These are phyloP conservation scores for Penicillium sp. DNA, from an alignment of 2,329 filamentous ascomycete genomes.

Conservation along the genomic window DNA sequence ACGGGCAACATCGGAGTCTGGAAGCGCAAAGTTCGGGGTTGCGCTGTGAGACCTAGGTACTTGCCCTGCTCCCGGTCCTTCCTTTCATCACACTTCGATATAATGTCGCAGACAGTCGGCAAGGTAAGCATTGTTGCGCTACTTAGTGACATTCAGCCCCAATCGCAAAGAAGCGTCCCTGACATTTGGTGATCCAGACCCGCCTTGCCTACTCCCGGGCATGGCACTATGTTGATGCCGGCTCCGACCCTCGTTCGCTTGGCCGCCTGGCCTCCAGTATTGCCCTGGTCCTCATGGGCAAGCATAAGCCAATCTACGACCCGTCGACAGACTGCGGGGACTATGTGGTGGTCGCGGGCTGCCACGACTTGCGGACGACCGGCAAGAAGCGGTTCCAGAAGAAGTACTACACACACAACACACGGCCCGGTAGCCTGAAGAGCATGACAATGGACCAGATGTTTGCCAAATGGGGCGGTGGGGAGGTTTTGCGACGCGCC, in stretches of 20 bases:
- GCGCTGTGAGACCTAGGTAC: slow-evolving; percentile 4
- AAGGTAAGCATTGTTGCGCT: slow-evolving; percentile 31
- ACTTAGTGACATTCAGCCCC: neutral
- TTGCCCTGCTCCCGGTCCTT: slow-evolving; percentile 8
- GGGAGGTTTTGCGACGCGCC: slow-evolving; percentile 83
- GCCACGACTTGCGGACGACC: slow-evolving; percentile 77
- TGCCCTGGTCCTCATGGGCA: slow-evolving; percentile 87
- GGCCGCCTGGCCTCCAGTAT: slow-evolving; percentile 85
- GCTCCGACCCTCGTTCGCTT: slow-evolving; percentile 67
- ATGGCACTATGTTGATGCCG: slow-evolving; percentile 85
- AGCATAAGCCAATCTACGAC: slow-evolving; percentile 97
- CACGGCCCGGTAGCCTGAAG: slow-evolving; percentile 78
- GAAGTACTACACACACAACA: slow-evolving; percentile 91
- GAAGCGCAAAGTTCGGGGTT: slow-evolving; percentile 13
- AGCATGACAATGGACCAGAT: slow-evolving; percentile 90
- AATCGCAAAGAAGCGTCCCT: neutral
- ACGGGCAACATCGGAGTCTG: slow-evolving; percentile 6
- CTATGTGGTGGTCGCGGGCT: slow-evolving; percentile 93
- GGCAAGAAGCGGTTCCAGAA: slow-evolving; percentile 93
- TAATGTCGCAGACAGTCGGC: slow-evolving; percentile 45
- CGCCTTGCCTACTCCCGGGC: slow-evolving; percentile 91
- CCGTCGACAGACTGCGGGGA: slow-evolving; percentile 97
- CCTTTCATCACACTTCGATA: slow-evolving; percentile 8
- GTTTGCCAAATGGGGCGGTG: slow-evolving; percentile 89
- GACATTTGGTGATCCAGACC: slow-evolving; percentile 55